These are phyloP conservation scores for Fusarium avenaceum DNA, from an alignment of 2,329 filamentous ascomycete genomes.

Conservation along the genomic window DNA sequence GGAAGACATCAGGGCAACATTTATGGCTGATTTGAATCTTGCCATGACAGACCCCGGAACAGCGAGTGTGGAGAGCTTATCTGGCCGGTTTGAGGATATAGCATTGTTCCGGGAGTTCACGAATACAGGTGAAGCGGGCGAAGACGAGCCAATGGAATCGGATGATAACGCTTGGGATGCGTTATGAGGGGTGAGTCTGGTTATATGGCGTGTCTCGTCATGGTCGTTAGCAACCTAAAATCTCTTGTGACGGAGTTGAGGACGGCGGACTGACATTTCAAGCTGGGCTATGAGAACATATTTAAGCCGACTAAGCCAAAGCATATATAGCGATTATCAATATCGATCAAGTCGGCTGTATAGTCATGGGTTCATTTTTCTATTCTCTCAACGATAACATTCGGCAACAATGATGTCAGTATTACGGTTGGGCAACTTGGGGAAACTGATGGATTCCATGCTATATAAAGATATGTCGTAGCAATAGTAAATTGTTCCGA, in stretches of 20 bases:
- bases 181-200: conserved; percentile 1
- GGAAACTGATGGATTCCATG: background rate
- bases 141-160: conserved; percentile 29
- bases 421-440: background rate
- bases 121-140: conserved; percentile 6
- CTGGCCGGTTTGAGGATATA: conserved; percentile 52
- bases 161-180: conserved; percentile 22
- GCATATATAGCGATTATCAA: background rate
- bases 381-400: background rate
- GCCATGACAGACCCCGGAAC: conserved; percentile 53
- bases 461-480: background rate
- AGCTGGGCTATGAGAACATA: background rate
- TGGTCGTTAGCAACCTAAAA: background rate
- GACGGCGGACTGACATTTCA: background rate
- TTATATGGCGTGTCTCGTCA: background rate
- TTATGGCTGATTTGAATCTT: conserved; percentile 56
- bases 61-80: conserved; percentile 53
- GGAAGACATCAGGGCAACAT: conserved; percentile 52
- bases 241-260: background rate
- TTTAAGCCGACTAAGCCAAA: background rate
- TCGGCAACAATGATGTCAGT: background rate
- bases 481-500: no score
- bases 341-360: background rate
- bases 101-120: conserved; percentile 54
- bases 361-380: background rate